phyloP scores from a whole-genome alignment of 257 asterid species.

The Dorcoceras hygrometricum region DNA sequence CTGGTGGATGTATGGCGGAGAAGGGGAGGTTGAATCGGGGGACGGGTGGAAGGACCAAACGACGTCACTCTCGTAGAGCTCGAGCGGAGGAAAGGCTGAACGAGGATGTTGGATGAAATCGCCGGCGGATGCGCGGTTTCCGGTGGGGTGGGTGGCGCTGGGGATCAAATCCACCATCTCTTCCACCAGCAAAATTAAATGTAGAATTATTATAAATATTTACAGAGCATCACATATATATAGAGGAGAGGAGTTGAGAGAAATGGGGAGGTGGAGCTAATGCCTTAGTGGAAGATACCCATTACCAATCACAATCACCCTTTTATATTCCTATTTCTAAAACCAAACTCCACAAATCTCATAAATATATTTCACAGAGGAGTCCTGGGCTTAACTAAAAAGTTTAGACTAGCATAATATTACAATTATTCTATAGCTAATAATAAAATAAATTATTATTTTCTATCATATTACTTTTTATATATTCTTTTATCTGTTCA shows the following conservation, averaged over 20 bases:
- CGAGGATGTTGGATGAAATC: constrained; percentile 16
- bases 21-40: constrained; percentile 32
- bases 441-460: too few relatives aligned
- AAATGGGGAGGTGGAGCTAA: constrained; percentile 31
- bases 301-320: too few relatives aligned
- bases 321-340: too few relatives aligned
- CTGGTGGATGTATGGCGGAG: constrained; percentile 29
- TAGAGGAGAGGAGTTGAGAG: constrained; percentile 35
- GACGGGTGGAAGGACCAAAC: constrained; percentile 62
- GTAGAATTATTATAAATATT: too few relatives aligned
- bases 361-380: too few relatives aligned
- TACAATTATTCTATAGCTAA: too few relatives aligned
- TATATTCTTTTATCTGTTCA: too few relatives aligned
- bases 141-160: constrained; percentile 29
- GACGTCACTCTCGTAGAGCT: constrained; percentile 81
- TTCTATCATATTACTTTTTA: too few relatives aligned
- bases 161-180: not conserved
- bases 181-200: not conserved
- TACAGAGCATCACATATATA: too few relatives aligned
- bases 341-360: too few relatives aligned
- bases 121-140: constrained; percentile 14
- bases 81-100: constrained; percentile 32
- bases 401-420: too few relatives aligned
- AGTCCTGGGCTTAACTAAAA: too few relatives aligned
- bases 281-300: not conserved